Base-by-base conservation (phyloP, 306 rosid species). In the Malus orientalis region DNA sequence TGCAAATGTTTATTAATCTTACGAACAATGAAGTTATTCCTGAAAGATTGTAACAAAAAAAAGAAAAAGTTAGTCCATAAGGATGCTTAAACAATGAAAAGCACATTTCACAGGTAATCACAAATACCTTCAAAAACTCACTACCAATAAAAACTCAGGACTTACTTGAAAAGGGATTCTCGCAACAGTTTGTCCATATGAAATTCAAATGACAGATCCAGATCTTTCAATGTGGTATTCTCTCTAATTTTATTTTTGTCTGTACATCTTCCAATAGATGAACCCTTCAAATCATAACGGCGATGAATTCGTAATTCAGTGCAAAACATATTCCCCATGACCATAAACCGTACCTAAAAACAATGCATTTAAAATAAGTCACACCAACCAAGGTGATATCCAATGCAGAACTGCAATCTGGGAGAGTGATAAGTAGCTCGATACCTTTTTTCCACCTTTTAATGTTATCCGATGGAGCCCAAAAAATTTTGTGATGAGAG, bases 261-360 rank as follows among this genome's bases (percentile, higher is more conserved):
- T 13, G 97, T 89, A 82, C 14, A 55, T 91, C 99, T 95, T 82
- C 99, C 99, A 57, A 84, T 83, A 45, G 96, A 54, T 81, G 99
- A 95, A 11, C 99, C 99, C 84, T 95, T 95, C 81, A 95, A 82
- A 86, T 95, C 99, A 78, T 91, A 95, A 64, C 93, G 96, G 30
- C 90, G 91, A 78, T 95, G 99, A 85, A 95, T 91, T 75, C 80
- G 88, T 81, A 95, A 70, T 81, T 89, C 98, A 71, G 99, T 95
- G 84, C 88, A 89, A 74, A 95, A 92, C 99, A 95, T 92, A 82
- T 95, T 95, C 67, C 99, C 99, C 99, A 95, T 95, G 79, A 95
- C 98, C 83, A 95, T 91, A 74, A 95, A 95, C 38, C 98, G 98
- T 55, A 95, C 96, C 99, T 95, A 76, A 63, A 76, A 40, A 67